phyloP scores from a whole-genome alignment of 352 stramenopile species.

The Albugo laibachii region DNA sequence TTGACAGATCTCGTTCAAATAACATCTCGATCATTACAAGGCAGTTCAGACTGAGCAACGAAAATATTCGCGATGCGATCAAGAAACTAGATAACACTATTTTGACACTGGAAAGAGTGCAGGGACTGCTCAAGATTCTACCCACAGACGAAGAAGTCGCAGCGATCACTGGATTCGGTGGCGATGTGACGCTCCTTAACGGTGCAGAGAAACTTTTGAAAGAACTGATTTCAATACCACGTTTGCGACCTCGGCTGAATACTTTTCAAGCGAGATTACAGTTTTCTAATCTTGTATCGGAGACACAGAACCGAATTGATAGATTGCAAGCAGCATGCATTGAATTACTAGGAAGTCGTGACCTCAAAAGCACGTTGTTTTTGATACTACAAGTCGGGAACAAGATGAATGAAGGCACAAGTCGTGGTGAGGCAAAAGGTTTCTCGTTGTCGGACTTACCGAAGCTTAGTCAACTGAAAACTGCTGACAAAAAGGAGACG shows the following conservation, averaged over 20 bases:
- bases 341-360: slow-evolving; percentile 34
- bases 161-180: slow-evolving; percentile 35
- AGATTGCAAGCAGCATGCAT: slow-evolving; percentile 33
- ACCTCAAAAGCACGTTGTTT: slow-evolving; percentile 47
- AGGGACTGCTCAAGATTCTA: slow-evolving; percentile 72
- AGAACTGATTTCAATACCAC: slow-evolving; percentile 50
- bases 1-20: slow-evolving; percentile 46
- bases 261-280: slow-evolving; percentile 42
- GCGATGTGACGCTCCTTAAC: slow-evolving; percentile 39
- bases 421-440: slow-evolving; percentile 39
- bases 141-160: slow-evolving; percentile 75
- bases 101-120: slow-evolving; percentile 60
- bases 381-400: slow-evolving; percentile 68
- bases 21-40: slow-evolving; percentile 95
- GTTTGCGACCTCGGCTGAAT: slow-evolving; percentile 35
- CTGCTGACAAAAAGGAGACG: slow-evolving; percentile 26
- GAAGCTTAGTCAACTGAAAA: slow-evolving; percentile 54
- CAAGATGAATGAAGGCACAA: slow-evolving; percentile 69
- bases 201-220: slow-evolving; percentile 63
- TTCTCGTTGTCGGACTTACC: slow-evolving; percentile 43
- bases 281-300: slow-evolving; percentile 33
- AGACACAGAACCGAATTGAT: slow-evolving; percentile 42
- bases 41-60: slow-evolving; percentile 85
- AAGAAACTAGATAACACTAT: slow-evolving; percentile 65
- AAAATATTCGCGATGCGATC: slow-evolving; percentile 52